Evolutionary conservation across 148 eudicot species (phyloP).

Genomic region (Vaccinium macrocarpon): DNA sequence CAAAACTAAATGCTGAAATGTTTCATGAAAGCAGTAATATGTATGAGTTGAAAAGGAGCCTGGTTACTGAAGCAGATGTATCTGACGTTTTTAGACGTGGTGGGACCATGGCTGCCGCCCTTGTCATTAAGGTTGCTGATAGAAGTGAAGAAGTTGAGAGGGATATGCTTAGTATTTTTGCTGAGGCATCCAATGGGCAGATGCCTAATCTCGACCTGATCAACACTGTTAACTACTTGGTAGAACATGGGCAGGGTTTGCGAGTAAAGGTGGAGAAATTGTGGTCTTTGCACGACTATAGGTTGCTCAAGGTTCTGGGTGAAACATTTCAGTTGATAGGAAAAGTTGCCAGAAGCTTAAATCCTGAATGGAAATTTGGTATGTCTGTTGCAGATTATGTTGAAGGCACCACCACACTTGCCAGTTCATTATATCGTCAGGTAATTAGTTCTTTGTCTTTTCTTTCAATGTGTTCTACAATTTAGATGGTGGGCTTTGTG

Average conservation of each 20-base stretch:
- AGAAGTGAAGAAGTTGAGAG: constrained; percentile 33
- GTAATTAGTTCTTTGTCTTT: constrained; percentile 25
- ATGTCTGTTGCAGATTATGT: constrained; percentile 71
- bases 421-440: constrained; percentile 89
- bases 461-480: background rate
- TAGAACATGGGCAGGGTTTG: constrained; percentile 82
- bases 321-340: constrained; percentile 55
- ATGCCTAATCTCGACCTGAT: constrained; percentile 99
- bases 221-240: constrained; percentile 84
- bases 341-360: constrained; percentile 59
- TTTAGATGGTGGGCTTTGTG: background rate
- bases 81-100: constrained; percentile 67
- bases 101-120: constrained; percentile 98
- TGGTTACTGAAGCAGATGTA: constrained; percentile 21
- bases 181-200: constrained; percentile 97
- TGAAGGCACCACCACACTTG: constrained; percentile 91
- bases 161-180: constrained; percentile 71
- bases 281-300: constrained; percentile 58
- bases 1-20: constrained; percentile 23
- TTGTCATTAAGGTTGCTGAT: constrained; percentile 75
- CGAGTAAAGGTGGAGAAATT: constrained; percentile 69
- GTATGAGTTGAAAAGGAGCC: constrained; percentile 23
- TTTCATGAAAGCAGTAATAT: constrained; percentile 34
- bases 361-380: constrained; percentile 82
- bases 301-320: constrained; percentile 58